Base-by-base conservation (phyloP, 129 eudicot genomes). In the Helichrysum umbraculigerum region DNA sequence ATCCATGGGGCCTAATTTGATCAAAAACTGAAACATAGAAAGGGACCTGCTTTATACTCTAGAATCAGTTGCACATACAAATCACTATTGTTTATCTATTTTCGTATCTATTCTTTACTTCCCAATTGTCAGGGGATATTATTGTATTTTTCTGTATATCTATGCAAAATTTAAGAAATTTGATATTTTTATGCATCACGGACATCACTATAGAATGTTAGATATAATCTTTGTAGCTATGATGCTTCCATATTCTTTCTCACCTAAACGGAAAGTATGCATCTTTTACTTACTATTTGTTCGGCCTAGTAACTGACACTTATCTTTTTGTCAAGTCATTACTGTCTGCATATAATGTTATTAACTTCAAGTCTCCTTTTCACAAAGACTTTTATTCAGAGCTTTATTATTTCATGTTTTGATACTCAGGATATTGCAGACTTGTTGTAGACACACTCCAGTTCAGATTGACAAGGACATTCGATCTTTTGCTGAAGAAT, bases 1-100 rank as follows among this genome's bases (percentile, higher is more conserved):
- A 16, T 85, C 89, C 71, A 74, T 88, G 32, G 96, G 71, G 41
- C 80, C 89, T 80, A 84, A 42, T 42, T 70, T 84, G 60, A 81
- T 60, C 73, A 90, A 59, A 50, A 84, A 81, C 96, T 90, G 84
- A 71, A 80, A 68, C 14, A 54, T 21, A 52, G 54, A 68, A 30
- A 42, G 52, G 51, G 30, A 37, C 71, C 1, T 76, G 41, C 4
- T 79, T 52, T 66, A 66, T 67, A 62, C 17, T 66, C 51, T 56
- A 35, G 50, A 57, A 35, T 17, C 50, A 74, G 70, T 68, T 17
- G 4, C 56, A 76, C 56, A 74, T 28, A 33, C 65, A 25, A 25
- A 57, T 20, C 59, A 30, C 33, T 29, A 4, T 51, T 58, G 11
- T 69, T 44, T 69, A 17, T 72, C 21, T 5, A 34, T 60, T 60